phyloP scores from a whole-genome alignment of 1,284 basidiomycete genomes.

The Wolfiporia cocos region DNA sequence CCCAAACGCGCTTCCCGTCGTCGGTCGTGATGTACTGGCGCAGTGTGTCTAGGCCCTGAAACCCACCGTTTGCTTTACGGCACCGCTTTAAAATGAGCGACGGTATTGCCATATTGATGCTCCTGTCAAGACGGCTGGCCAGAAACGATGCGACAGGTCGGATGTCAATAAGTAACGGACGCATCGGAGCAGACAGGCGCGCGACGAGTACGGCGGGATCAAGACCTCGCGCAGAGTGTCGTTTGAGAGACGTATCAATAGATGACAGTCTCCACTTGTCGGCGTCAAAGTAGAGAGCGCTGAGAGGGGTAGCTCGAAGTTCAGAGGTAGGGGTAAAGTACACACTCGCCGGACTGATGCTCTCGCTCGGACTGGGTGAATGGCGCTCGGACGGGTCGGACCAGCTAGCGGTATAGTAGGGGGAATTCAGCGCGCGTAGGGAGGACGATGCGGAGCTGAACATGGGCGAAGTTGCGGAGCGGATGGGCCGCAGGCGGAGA shows the following conservation, averaged over 20 bases:
- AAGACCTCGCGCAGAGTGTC: slow-evolving; percentile 32
- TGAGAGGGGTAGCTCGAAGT: slow-evolving; percentile 20
- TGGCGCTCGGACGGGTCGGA: slow-evolving; percentile 25
- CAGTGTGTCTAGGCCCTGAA: slow-evolving; percentile 60
- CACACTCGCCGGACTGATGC: slow-evolving; percentile 39
- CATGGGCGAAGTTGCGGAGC: slow-evolving; percentile 31
- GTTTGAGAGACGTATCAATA: slow-evolving; percentile 16
- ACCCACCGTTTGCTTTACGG: slow-evolving; percentile 56
- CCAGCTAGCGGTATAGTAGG: slow-evolving; percentile 23
- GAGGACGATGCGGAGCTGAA: slow-evolving; percentile 31
- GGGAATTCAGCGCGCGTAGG: slow-evolving; percentile 20
- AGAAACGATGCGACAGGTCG: slow-evolving; percentile 63
- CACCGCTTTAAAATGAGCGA: slow-evolving; percentile 83
- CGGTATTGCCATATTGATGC: slow-evolving; percentile 79
- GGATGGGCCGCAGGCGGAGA: slow-evolving; percentile 67
- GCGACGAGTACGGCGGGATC: slow-evolving; percentile 41
- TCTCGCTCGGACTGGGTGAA: slow-evolving; percentile 42
- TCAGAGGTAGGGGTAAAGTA: slow-evolving; percentile 60
- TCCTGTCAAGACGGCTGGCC: slow-evolving; percentile 54
- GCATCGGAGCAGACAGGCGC: slow-evolving; percentile 42
- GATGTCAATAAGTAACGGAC: slow-evolving; percentile 75
- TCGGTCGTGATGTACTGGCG: slow-evolving; percentile 77
- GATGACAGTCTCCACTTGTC: slow-evolving; percentile 21
- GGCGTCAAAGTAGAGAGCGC: slow-evolving; percentile 23
- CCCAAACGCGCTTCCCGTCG: slow-evolving; percentile 63